Evolutionary conservation across 305 asterid genomes (phyloP).

Genomic region (Fraxinus floribunda): DNA sequence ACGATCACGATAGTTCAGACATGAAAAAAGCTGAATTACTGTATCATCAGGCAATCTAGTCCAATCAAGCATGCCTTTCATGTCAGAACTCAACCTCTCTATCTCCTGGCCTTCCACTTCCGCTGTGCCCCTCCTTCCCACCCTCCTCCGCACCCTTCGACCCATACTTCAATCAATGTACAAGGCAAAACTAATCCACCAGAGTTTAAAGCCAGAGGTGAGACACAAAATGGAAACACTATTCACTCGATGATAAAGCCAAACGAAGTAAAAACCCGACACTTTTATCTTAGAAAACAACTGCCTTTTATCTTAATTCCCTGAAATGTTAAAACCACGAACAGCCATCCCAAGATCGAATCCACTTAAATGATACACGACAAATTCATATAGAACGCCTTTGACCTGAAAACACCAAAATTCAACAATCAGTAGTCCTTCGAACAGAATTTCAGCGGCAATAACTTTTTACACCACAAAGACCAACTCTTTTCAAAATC

Average conservation of each 20-base stretch:
- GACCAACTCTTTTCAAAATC: background rate
- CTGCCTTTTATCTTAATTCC: background rate
- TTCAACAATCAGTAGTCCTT: background rate
- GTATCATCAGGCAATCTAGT: constrained; percentile 77
- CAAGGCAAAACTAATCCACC: constrained; percentile 14
- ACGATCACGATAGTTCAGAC: constrained; percentile 77
- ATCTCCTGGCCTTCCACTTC: constrained; percentile 43
- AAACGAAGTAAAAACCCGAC: background rate
- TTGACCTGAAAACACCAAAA: background rate
- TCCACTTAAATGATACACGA: background rate
- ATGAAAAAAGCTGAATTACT: constrained; percentile 62
- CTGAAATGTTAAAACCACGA: background rate
- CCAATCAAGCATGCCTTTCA: constrained; percentile 62
- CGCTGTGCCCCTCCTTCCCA: constrained; percentile 50
- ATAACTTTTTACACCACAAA: background rate
- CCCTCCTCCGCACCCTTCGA: constrained; percentile 72
- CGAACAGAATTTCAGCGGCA: background rate
- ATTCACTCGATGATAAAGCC: constrained; percentile 16
- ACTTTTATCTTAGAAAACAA: background rate
- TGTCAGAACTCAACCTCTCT: constrained; percentile 39
- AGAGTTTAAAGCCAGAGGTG: background rate
- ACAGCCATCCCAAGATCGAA: background rate
- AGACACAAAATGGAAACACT: background rate
- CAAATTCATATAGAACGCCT: background rate
- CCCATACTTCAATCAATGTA: constrained; percentile 46